These are phyloP conservation scores for Silene noctiflora DNA, from an alignment of 179 eudicot genomes.

Conservation along the genomic window DNA sequence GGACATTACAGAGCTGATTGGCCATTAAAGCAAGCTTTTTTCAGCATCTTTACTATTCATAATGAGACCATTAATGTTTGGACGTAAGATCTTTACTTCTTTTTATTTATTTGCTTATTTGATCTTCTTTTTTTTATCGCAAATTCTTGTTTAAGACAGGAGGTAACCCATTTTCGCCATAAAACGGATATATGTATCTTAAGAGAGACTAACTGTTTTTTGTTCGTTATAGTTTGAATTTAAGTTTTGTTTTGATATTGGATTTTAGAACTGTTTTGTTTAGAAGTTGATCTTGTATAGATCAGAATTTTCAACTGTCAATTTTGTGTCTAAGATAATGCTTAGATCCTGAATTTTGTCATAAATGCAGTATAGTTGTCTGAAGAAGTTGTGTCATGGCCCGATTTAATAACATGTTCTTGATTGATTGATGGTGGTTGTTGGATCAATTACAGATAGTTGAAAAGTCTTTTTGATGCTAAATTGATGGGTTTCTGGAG, in stretches of 20 bases:
- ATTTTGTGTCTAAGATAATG: no score
- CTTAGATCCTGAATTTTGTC: no score
- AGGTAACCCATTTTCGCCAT: no score
- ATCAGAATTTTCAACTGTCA: no score
- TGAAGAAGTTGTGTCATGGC: not conserved
- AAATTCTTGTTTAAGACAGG: no score
- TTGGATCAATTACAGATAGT: not conserved
- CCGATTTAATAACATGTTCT: not conserved
- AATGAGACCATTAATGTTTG: constrained; percentile 94
- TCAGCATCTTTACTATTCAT: constrained; percentile 76
- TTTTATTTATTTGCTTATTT: not conserved
- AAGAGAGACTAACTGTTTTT: no score
- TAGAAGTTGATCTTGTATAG: not conserved
- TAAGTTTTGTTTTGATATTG: no score
- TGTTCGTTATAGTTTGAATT: no score
- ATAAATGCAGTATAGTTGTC: no score
- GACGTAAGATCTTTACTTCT: constrained; percentile 54
- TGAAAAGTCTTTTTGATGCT: not conserved
- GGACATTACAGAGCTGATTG: constrained; percentile 82
- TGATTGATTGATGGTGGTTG: not conserved
- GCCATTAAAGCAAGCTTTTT: constrained; percentile 70
- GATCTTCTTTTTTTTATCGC: no score
- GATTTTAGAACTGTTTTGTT: no score
- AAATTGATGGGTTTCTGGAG: not conserved
- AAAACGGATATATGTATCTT: no score